Conservation (phyloP, 177 flowering plant genomes). For the Vitis hybrid region DNA sequence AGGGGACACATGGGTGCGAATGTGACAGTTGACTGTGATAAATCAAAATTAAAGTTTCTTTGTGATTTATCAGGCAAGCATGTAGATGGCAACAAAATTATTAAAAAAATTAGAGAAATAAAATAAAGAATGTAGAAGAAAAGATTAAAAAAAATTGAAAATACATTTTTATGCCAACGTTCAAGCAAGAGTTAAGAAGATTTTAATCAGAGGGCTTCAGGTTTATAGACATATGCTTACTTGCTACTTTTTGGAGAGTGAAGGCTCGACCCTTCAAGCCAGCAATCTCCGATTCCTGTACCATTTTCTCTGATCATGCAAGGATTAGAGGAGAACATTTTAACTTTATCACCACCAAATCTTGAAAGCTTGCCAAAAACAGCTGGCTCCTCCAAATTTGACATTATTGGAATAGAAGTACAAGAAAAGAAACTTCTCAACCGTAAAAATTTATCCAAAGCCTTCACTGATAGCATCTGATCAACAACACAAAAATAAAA, state of each 20-base stretch:
- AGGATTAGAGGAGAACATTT: too few relatives aligned
- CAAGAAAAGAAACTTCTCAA: neutral
- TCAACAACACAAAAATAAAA: neutral
- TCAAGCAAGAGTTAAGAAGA: too few relatives aligned
- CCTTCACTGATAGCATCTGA: slow-evolving; percentile 13
- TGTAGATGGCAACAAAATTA: neutral
- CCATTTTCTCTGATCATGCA: neutral
- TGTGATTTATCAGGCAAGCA: neutral
- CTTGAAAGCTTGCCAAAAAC: neutral
- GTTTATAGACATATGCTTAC: slow-evolving; percentile 1
- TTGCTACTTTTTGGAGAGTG: slow-evolving; percentile 2
- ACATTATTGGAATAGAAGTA: neutral
- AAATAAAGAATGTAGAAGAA: neutral
- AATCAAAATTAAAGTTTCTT: neutral
- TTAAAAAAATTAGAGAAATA: neutral
- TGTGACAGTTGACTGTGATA: neutral
- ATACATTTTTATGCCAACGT: too few relatives aligned
- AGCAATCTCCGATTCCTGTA: neutral
- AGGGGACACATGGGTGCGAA: neutral
- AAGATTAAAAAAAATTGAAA: neutral
- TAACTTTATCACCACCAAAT: neutral
- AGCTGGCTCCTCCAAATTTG: slow-evolving; percentile 3
- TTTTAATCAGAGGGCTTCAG: neutral
- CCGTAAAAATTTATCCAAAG: slow-evolving; percentile 6
- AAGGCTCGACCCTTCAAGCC: neutral